Conservation (phyloP, 108 stramenopile species). For the Seminavis robusta region DNA sequence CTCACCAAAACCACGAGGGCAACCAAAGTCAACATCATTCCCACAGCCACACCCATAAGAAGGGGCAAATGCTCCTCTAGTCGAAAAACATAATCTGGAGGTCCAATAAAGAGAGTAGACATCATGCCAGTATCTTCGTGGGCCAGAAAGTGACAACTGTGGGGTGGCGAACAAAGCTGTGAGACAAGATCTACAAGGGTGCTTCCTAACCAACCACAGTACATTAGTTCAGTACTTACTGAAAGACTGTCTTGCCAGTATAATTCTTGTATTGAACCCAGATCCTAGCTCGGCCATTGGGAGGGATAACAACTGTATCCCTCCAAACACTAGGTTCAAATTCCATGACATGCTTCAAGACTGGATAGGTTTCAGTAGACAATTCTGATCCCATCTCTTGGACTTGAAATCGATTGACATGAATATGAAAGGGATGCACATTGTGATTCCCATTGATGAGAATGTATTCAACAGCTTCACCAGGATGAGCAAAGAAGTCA, state of each 20-base stretch:
- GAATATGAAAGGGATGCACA: conserved; percentile 53
- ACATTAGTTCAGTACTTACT: too few relatives aligned
- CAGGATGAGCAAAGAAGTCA: conserved; percentile 27
- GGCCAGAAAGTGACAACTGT: conserved; percentile 45
- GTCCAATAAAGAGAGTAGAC: conserved; percentile 39
- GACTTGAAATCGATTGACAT: conserved; percentile 55
- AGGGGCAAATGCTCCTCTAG: conserved; percentile 14
- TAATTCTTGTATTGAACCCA: conserved; percentile 44
- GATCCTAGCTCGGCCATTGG: conserved; percentile 33
- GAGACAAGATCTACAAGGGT: not conserved
- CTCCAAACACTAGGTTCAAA: conserved; percentile 30
- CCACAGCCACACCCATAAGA: conserved; percentile 14
- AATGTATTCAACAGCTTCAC: conserved; percentile 39
- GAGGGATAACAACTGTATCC: conserved; percentile 47
- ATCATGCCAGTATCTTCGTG: conserved; percentile 66
- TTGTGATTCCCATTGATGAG: conserved; percentile 49
- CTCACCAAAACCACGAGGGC: not conserved
- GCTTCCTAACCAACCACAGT: not conserved
- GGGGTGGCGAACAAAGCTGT: not conserved
- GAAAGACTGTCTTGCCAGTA: conserved; percentile 44
- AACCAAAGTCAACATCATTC: conserved; percentile 4
- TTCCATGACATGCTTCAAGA: conserved; percentile 22
- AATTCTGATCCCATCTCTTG: conserved; percentile 42
- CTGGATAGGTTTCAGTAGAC: conserved; percentile 30
- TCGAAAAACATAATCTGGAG: conserved; percentile 10